Base-by-base conservation (phyloP, 2,329 filamentous ascomycete genomes). In the Aspergillus costaricaensis region DNA sequence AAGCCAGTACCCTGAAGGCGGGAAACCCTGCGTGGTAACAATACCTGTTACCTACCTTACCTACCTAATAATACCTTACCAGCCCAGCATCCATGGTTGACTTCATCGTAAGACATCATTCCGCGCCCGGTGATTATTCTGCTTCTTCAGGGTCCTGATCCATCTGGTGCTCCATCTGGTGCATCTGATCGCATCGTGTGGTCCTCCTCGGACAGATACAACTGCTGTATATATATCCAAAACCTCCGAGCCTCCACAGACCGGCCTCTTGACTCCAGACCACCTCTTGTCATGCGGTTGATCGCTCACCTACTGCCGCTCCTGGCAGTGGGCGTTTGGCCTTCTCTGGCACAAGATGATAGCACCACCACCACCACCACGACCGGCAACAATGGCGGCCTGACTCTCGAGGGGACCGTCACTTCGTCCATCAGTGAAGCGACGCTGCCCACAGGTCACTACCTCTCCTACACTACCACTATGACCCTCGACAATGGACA, bases 391-490 rank as follows among this genome's bases (percentile, higher is more conserved):
- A 38, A 57, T n/a, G 60, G 60, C 15, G 38, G 63, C 7, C 60
- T 69, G 21, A 69, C 67, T 4, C 57, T 73, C 41, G 64, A 67
- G 23, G 72, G 68, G 23, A 61, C 61, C 25, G 53, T 69, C 57
- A 69, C 69, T 2, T 54, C 65, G 6, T 65, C 68, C 36, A 60
- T 67, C 50, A 65, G 63, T 32, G 71, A 75, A 36, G 62, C 67
- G 14, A 65, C 67, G 15, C 51, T 74, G 10, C 76, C 77, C 8
- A 78, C 78, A 3, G 78, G 79, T 21, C 60, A 63, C 19, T 81
- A 81, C 64, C 57, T 72, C 21, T 73, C 75, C 2, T 73, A 74
- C 55, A 69, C 72, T 5, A 72, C 75, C n/a, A 80, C 77, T 3
- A 57, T 75, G 30, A 72, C 70, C 4, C 61, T 71, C 5, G 41